Evolutionary conservation across 2,329 filamentous ascomycete genomes (phyloP).

Genomic region (Beauveria asiatica): DNA sequence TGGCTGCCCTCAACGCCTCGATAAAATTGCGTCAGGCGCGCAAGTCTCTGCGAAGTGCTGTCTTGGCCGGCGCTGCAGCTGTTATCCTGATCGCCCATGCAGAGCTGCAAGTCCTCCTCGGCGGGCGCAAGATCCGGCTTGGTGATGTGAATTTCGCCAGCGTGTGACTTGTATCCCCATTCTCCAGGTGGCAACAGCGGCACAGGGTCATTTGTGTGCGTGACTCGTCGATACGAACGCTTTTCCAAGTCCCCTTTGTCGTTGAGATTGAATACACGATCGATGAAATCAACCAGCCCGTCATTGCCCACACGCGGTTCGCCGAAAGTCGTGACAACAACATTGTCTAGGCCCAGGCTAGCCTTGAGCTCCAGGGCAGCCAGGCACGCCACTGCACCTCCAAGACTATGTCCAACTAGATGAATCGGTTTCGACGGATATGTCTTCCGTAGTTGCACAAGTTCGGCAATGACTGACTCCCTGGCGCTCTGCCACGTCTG

Average conservation of each 20-base stretch:
- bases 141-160: conserved; percentile 78
- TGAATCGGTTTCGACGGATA: conserved; percentile 67
- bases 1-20: conserved; percentile 12
- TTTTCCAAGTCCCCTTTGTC: conserved; percentile 20
- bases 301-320: conserved; percentile 64
- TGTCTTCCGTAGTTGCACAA: conserved; percentile 49
- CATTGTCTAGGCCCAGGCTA: conserved; percentile 63
- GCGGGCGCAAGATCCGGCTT: conserved; percentile 62
- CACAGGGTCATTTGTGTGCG: conserved; percentile 79
- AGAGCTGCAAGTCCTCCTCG: conserved; percentile 59
- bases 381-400: conserved; percentile 82
- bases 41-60: conserved; percentile 22
- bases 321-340: conserved; percentile 83
- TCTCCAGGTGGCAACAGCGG: conserved; percentile 77
- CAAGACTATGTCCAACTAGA: conserved; percentile 83
- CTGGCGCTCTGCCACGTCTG: conserved; percentile 74
- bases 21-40: conserved; percentile 17
- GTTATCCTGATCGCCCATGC: conserved; percentile 62
- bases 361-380: conserved; percentile 72
- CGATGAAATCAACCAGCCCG: conserved; percentile 46
- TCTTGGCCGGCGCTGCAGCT: conserved; percentile 60
- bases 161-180: conserved; percentile 82
- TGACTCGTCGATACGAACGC: conserved; percentile 63
- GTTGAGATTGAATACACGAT: conserved; percentile 40
- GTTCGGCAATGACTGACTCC: conserved; percentile 55